Conservation (phyloP, 768 basidiomycete species). For the Phlebiopsis gigantea region DNA sequence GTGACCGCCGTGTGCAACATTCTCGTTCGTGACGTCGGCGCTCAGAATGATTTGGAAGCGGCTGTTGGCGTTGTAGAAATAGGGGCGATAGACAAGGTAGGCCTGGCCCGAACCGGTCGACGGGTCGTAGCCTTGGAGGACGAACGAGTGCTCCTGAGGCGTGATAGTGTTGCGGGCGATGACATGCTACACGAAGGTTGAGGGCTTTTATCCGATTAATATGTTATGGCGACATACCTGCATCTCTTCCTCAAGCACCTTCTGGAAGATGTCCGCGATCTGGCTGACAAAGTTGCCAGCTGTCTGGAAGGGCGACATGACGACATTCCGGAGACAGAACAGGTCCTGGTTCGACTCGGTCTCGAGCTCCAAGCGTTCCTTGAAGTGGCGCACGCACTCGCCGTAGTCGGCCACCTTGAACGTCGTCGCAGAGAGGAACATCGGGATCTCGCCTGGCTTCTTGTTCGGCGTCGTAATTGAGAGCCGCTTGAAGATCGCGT, state of each 20-base stretch:
- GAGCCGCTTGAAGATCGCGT: conserved; percentile 32
- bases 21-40: conserved; percentile 21
- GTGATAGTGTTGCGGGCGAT: conserved; percentile 29
- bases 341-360: conserved; percentile 27
- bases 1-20: conserved; percentile 13
- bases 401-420: conserved; percentile 26
- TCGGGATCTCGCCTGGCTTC: conserved; percentile 15
- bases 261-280: conserved; percentile 29
- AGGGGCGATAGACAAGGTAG: conserved; percentile 1
- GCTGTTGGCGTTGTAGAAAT: conserved; percentile 31
- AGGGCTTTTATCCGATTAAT: not conserved
- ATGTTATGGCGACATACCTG: not conserved
- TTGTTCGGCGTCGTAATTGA: conserved; percentile 28
- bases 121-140: conserved; percentile 33
- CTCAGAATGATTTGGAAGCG: conserved; percentile 35
- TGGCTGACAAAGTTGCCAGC: conserved; percentile 23
- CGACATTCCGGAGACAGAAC: conserved; percentile 31
- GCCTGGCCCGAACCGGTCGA: conserved; percentile 29
- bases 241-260: conserved; percentile 26
- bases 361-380: conserved; percentile 31
- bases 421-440: conserved; percentile 19
- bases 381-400: conserved; percentile 29
- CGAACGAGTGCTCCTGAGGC: conserved; percentile 29
- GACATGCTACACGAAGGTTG: conserved; percentile 8
- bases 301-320: conserved; percentile 38